Evolutionary conservation across 192 early-diverging fungal genomes (phyloP).

Genomic region (Diversispora epigaea): DNA sequence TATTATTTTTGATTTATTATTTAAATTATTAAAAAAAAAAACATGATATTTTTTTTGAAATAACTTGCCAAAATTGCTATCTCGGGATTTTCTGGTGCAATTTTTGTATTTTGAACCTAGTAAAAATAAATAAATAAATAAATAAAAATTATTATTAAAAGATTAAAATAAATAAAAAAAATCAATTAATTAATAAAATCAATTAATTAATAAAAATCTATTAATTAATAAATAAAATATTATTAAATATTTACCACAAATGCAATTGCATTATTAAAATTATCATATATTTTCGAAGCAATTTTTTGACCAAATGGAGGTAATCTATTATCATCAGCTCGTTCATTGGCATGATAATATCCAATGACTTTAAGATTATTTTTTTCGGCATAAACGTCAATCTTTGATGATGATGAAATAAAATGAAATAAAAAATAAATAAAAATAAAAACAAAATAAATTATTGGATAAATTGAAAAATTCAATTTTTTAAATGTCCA

Average conservation of each 20-base stretch:
- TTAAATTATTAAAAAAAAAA: too few relatives aligned
- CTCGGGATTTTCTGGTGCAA: conserved; percentile 28
- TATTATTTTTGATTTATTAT: background rate
- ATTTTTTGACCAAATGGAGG: conserved; percentile 51
- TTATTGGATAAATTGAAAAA: background rate
- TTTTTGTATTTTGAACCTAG: conserved; percentile 25
- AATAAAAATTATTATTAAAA: background rate
- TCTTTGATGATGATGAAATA: conserved; percentile 40
- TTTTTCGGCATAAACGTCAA: conserved; percentile 54
- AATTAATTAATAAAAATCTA: background rate
- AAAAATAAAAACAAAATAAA: too few relatives aligned
- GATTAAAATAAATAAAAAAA: conserved; percentile 2
- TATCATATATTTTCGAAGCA: conserved; percentile 49
- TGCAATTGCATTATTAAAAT: conserved; percentile 48
- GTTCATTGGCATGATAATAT: conserved; percentile 62
- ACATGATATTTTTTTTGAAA: background rate
- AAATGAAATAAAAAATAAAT: conserved; percentile 11
- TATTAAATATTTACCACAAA: conserved; percentile 50
- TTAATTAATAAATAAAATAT: background rate
- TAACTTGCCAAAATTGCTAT: conserved; percentile 36
- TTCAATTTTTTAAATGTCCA: background rate
- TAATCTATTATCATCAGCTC: conserved; percentile 44
- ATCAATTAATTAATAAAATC: background rate
- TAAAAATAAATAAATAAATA: background rate
- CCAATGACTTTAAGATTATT: conserved; percentile 57